Percentiles rank a stretch among this genome's conserved stretches.
Conservation (phyloP, 345 rosid species). For the Camelina neglecta region DNA sequence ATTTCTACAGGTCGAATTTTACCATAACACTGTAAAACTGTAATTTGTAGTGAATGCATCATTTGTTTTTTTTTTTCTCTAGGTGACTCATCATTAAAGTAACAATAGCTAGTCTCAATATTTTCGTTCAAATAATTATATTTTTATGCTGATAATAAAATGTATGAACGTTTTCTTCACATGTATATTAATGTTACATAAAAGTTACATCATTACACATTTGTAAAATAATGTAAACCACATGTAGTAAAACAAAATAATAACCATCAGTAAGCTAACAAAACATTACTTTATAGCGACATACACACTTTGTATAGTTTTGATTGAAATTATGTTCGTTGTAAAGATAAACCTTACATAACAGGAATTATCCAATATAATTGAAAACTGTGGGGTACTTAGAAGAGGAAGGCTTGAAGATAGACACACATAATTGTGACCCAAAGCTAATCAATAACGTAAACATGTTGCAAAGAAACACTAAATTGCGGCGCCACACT, state of each 20-base stretch:
- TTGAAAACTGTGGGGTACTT: not conserved
- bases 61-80: not conserved
- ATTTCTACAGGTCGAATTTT: not conserved
- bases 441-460: constrained; percentile 37
- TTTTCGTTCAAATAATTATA: not conserved
- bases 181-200: no score
- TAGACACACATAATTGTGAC: constrained; percentile 25
- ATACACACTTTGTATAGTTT: not conserved
- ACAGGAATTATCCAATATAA: no score
- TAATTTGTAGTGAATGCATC: not conserved
- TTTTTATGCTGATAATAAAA: no score
- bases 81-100: not conserved
- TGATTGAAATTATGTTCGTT: not conserved
- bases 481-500: constrained; percentile 37
- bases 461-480: constrained; percentile 24
- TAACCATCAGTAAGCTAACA: not conserved
- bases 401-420: constrained; percentile 19
- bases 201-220: not conserved
- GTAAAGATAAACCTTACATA: not conserved
- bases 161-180: no score
- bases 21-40: not conserved
- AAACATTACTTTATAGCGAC: not conserved
- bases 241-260: not conserved
- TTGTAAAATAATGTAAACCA: not conserved
- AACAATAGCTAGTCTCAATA: not conserved